Conservation (phyloP, 2,329 filamentous ascomycete species). For the Botrytis medusae region DNA sequence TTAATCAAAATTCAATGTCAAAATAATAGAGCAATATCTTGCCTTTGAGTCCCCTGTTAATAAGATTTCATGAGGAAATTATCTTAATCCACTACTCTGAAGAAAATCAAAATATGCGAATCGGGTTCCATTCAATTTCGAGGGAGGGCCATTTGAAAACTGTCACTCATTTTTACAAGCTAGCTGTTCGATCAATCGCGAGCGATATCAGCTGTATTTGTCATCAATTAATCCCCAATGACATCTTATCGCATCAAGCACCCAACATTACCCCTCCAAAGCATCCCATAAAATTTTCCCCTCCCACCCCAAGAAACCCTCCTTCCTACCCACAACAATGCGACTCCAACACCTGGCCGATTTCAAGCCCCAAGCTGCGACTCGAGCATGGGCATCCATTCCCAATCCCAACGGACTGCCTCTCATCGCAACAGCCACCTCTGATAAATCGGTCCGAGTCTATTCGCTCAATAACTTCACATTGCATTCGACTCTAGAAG, state of each 20-base stretch:
- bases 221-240: slow-evolving; percentile 1
- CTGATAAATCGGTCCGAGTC: slow-evolving; percentile 81
- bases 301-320: background rate
- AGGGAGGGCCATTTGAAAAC: background rate
- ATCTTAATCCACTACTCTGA: background rate
- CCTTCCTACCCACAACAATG: background rate
- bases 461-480: slow-evolving; percentile 83
- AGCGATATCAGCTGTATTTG: background rate
- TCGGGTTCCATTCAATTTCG: background rate
- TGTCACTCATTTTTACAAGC: background rate
- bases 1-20: background rate
- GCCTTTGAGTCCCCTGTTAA: background rate
- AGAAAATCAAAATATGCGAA: background rate
- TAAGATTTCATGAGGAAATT: background rate
- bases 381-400: slow-evolving; percentile 80
- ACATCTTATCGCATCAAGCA: background rate
- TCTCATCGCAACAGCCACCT: slow-evolving; percentile 83
- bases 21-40: background rate
- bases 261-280: slow-evolving; percentile 22
- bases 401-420: slow-evolving; percentile 80
- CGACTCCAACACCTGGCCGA: slow-evolving; percentile 32
- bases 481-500: slow-evolving; percentile 75
- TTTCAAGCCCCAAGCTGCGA: slow-evolving; percentile 53
- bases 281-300: slow-evolving; percentile 17
- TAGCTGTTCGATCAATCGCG: background rate